Evolutionary conservation across 192 early-diverging fungal genomes (phyloP), one percentile per base, ranked within the genome.

Genomic region (Coemansia furcata): DNA sequence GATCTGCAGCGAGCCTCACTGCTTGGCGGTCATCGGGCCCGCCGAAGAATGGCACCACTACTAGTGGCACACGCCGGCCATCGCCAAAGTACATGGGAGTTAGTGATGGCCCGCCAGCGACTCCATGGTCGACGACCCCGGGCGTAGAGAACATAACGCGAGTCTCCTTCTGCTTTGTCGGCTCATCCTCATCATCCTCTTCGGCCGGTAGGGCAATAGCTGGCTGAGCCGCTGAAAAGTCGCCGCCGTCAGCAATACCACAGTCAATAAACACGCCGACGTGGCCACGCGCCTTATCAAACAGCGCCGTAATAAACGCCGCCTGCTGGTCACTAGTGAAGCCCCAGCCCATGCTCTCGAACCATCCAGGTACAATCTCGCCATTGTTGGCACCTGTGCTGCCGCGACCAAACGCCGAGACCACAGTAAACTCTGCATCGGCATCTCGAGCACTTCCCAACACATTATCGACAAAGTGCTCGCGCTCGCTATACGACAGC

Each of bases 11-110:
- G 30, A 94, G 61, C 3, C 82, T 81, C 30, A 86, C 73, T 0
- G 88, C 86, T 37, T 88, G 87, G 69, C 87, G 84, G 76, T 95
- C 93, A 65, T 96, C 94, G 2, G 68, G 54, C 2, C 89, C 87
- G 14, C 92, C 93, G 52, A 89, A 71, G 70, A 92, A 90, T 15
- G 88, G 86, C 21, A 95, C 86, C 3, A 93, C 78, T 26, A 96
- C 78, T 6, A 85, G 75, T 19, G 89, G 82, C 44, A 84, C 82
- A 23, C 69, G 80, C 35, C 79, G 76, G 38, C 77, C 84, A 44
- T 83, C 74, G 6, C 47, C 68, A 69, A 62, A 71, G 58, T 43
- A 37, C 46, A 63, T 40, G 12, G 73, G 57, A 14, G 43, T 62
- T 1, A 60, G 50, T 10, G 33, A 68, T 10, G 57, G 50, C 12